These are phyloP conservation scores for Picea sitchensis DNA, from an alignment of 75 land plant species.

Conservation along the genomic window DNA sequence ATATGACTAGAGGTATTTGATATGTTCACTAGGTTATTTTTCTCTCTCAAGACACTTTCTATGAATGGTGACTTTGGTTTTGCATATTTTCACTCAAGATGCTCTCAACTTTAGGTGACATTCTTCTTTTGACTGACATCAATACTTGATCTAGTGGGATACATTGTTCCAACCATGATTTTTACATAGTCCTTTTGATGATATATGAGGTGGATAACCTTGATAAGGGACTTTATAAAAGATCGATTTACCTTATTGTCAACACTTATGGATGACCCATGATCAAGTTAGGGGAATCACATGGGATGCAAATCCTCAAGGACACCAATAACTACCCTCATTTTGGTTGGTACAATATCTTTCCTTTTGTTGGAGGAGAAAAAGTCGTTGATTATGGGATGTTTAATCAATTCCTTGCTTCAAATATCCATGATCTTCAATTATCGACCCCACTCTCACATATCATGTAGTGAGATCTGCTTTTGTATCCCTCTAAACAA, in stretches of 20 bases:
- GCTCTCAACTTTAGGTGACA: background rate
- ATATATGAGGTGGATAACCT: background rate
- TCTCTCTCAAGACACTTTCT: too few species aligned
- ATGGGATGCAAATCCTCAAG: background rate
- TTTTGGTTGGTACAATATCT: background rate
- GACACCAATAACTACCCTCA: background rate
- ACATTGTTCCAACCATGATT: background rate
- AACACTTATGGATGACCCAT: background rate
- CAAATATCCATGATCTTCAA: background rate
- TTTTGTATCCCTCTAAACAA: background rate
- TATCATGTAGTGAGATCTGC: background rate
- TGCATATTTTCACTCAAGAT: too few species aligned
- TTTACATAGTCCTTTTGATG: background rate
- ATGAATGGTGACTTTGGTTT: too few species aligned
- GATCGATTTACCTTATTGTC: background rate
- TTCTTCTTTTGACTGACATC: background rate
- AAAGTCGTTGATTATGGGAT: background rate
- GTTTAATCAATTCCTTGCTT: background rate
- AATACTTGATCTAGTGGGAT: background rate
- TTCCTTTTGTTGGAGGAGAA: background rate
- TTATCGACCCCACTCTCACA: background rate
- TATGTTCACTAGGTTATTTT: too few species aligned
- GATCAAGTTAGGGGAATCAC: background rate
- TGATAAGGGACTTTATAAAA: background rate
- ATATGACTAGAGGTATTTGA: too few species aligned